Percentiles rank a stretch among this genome's conserved stretches.
Conservation (phyloP, 768 basidiomycete genomes). For the Lentinula detonsa region DNA sequence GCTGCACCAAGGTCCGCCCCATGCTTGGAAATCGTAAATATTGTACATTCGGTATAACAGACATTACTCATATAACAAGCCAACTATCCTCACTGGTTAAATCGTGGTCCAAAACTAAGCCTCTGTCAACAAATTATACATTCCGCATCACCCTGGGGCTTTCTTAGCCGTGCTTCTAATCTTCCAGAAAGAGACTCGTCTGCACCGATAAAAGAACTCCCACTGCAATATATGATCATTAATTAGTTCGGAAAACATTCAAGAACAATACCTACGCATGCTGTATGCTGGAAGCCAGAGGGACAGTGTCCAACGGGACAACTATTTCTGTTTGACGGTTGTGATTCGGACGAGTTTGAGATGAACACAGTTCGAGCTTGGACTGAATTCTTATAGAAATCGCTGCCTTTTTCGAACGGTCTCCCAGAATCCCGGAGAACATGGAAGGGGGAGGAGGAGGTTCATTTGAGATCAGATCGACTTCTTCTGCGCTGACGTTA, state of each 20-base stretch:
- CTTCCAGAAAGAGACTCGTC: conserved; percentile 41
- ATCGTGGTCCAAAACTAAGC: neutral
- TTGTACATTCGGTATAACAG: too few species aligned
- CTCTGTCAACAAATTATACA: conserved; percentile 36
- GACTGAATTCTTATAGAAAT: conserved; percentile 34
- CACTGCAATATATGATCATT: conserved; percentile 19
- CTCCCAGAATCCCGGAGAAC: neutral
- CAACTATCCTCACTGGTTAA: too few species aligned
- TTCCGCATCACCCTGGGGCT: conserved; percentile 25
- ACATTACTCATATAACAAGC: too few species aligned
- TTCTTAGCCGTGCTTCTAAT: conserved; percentile 38
- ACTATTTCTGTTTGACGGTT: conserved; percentile 21
- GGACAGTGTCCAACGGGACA: conserved; percentile 33
- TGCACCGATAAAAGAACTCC: conserved; percentile 37
- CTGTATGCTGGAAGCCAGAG: conserved; percentile 38
- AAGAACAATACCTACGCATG: conserved; percentile 38
- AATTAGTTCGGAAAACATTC: neutral
- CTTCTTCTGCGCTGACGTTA: neutral
- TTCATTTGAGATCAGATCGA: neutral
- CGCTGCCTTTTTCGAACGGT: conserved; percentile 21
- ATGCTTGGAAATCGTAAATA: too few species aligned
- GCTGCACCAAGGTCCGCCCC: too few species aligned
- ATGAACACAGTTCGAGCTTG: conserved; percentile 21
- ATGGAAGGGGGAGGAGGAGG: conserved; percentile 3
- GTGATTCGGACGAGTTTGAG: neutral